Conservation (phyloP, 2,329 filamentous ascomycete species). For the Arthroderma sp. region DNA sequence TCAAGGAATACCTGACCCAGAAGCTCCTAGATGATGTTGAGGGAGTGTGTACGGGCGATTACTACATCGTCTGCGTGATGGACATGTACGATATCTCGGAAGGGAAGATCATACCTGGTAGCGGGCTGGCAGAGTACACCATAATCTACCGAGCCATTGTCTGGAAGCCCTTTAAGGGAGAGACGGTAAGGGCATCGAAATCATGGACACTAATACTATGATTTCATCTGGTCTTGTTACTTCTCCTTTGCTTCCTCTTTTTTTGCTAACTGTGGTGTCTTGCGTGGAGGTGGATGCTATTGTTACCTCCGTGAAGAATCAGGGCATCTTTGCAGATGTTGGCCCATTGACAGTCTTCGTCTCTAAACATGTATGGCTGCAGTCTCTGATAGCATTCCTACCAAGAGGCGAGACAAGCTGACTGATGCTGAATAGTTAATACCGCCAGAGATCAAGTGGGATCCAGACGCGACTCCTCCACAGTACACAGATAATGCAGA, state of each 20-base stretch:
- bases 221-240: too few relatives aligned
- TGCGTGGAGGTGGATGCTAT: slow-evolving; percentile 70
- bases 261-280: slow-evolving; percentile 4
- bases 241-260: too few relatives aligned
- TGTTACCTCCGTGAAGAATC: slow-evolving; percentile 78
- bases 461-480: slow-evolving; percentile 89
- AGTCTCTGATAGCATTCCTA: slow-evolving; percentile 6
- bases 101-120: slow-evolving; percentile 81
- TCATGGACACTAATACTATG: background rate
- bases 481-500: slow-evolving; percentile 94
- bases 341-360: slow-evolving; percentile 40
- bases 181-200: slow-evolving; percentile 61
- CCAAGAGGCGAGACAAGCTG: slow-evolving; percentile 6
- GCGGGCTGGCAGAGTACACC: slow-evolving; percentile 84
- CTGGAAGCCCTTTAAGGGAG: slow-evolving; percentile 94
- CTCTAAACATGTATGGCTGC: slow-evolving; percentile 55
- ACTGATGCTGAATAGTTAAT: slow-evolving; percentile 53
- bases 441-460: slow-evolving; percentile 81
- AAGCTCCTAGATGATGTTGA: slow-evolving; percentile 89
- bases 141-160: slow-evolving; percentile 92
- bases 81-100: slow-evolving; percentile 92
- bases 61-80: slow-evolving; percentile 97
- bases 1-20: slow-evolving; percentile 79
- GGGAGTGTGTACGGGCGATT: slow-evolving; percentile 86
- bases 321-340: slow-evolving; percentile 59